These are phyloP conservation scores for Adansonia madagascariensis DNA, from an alignment of 441 rosid genomes.

Conservation along the genomic window DNA sequence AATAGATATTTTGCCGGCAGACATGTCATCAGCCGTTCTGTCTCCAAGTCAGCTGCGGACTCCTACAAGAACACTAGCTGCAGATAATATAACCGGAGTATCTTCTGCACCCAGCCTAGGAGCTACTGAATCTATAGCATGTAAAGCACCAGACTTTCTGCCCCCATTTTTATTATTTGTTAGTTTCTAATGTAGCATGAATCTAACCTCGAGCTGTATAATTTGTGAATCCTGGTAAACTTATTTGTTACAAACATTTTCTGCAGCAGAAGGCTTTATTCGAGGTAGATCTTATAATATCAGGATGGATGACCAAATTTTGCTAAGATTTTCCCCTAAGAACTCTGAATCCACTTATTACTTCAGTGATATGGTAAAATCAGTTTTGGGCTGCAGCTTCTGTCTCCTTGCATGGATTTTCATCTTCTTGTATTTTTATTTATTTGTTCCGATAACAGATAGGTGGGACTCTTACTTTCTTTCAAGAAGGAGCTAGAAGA, in stretches of 20 bases:
- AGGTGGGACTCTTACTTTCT: slow-evolving; percentile 95
- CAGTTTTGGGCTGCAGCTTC: slow-evolving; percentile 26
- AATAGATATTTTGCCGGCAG: slow-evolving; percentile 47
- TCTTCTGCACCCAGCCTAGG: slow-evolving; percentile 45
- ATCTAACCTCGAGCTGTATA: slow-evolving; percentile 26
- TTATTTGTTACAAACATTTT: slow-evolving; percentile 55
- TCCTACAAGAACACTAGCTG: slow-evolving; percentile 44
- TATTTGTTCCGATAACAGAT: slow-evolving; percentile 54
- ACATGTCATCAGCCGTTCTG: slow-evolving; percentile 40
- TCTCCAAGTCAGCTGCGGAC: slow-evolving; percentile 56
- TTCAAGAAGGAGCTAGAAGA: slow-evolving; percentile 81
- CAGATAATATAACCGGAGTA: slow-evolving; percentile 50
- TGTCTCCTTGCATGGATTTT: slow-evolving; percentile 20
- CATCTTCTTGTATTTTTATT: slow-evolving; percentile 25
- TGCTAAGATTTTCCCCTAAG: slow-evolving; percentile 89
- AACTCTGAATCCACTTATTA: slow-evolving; percentile 87
- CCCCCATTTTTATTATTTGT: slow-evolving; percentile 16
- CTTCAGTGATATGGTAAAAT: slow-evolving; percentile 84
- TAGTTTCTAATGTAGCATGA: slow-evolving; percentile 26
- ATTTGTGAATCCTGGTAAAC: slow-evolving; percentile 36
- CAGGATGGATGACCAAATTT: slow-evolving; percentile 86
- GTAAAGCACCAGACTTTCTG: slow-evolving; percentile 45
- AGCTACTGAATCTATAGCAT: slow-evolving; percentile 53
- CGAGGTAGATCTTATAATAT: slow-evolving; percentile 97
- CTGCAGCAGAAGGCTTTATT: slow-evolving; percentile 90